Evolutionary conservation across 805 yeast species (phyloP), one percentile per base, ranked within the genome.

Genomic region (Saturnispora bothae): DNA sequence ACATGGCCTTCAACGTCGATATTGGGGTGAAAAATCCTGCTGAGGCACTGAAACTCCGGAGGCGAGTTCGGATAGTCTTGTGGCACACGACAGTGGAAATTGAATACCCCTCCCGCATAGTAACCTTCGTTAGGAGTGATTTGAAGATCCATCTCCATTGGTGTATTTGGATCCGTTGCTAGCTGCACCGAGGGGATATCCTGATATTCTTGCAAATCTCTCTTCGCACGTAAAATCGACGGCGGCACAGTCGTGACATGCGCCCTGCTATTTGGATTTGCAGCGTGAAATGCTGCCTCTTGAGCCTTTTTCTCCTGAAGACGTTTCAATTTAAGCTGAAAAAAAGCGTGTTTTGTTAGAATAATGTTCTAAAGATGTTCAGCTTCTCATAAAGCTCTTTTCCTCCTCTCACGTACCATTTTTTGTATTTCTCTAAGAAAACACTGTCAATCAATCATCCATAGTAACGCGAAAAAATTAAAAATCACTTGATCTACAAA

Each of bases 1-100:
- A 89, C 83, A 53, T 86, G 89, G 0, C 97, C 97, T 31, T 83
- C 80, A 16, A 74, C 54, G 55, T 89, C 96, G 46, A 89, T 89
- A 53, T 89, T 89, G 10, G 98, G 98, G 55, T 89, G 98, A 60
- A 82, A 89, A 4, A 89, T 83, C 52, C 69, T 76, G 38, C 76
- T 71, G 22, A 65, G 38, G 49, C 94, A 81, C 47, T 71, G 69
- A 39, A 86, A 85, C 52, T 77, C 82, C 8, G 98, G 98, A 7
- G 96, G 86, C 36, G 83, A 92, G 41, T 88, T 92, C 2, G 98
- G 98, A 59, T 78, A 89, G 47, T 76, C 78, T 29, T 74, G 76
- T 34, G 74, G 72, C 29, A 88, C 67, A 23, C 62, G 64, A 33
- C 88, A 73, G n/a, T 65, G 63, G 56, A 89, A 89, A 16, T 55